A percentile compares a stretch with the other conserved stretches of the same genome.
Evolutionary conservation across 2,329 filamentous ascomycete genomes (phyloP).

Genomic region (Emericellopsis atlantica): DNA sequence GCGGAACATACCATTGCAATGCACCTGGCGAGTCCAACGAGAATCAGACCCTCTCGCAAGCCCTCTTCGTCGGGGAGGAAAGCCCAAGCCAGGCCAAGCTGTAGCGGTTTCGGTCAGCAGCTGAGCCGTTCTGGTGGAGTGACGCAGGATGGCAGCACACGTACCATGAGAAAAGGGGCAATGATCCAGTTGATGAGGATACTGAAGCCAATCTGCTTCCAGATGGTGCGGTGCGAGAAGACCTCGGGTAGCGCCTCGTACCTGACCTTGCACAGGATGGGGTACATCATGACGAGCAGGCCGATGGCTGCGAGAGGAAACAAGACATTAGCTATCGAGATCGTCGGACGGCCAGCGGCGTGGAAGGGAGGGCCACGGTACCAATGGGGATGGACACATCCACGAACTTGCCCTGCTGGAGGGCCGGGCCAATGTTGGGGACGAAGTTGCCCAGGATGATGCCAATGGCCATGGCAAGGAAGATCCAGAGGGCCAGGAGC

Average conservation of each 20-base stretch:
- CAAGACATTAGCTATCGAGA: too few species aligned
- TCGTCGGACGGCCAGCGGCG: background rate
- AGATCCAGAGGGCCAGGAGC: slow-evolving; percentile 59
- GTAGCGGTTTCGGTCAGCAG: too few species aligned
- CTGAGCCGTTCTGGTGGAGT: too few species aligned
- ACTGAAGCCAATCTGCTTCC: slow-evolving; percentile 70
- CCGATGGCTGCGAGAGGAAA: slow-evolving; percentile 72
- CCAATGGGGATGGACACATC: slow-evolving; percentile 55
- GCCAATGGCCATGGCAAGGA: slow-evolving; percentile 65
- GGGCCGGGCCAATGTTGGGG: slow-evolving; percentile 40
- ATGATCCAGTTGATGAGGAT: slow-evolving; percentile 73
- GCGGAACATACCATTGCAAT: slow-evolving; percentile 91
- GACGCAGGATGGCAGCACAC: too few species aligned
- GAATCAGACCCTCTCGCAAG: slow-evolving; percentile 56
- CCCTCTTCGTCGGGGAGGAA: slow-evolving; percentile 46
- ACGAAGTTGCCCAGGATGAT: slow-evolving; percentile 70
- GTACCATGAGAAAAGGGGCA: slow-evolving; percentile 70
- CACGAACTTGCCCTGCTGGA: slow-evolving; percentile 62
- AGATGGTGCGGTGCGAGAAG: slow-evolving; percentile 48
- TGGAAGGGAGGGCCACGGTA: slow-evolving; percentile 11
- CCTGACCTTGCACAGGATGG: slow-evolving; percentile 76
- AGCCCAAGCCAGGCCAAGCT: slow-evolving; percentile 57
- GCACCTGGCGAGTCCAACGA: slow-evolving; percentile 74
- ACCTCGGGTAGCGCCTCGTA: slow-evolving; percentile 63
- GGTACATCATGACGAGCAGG: slow-evolving; percentile 87